Percentiles rank a stretch among this genome's conserved stretches.
phyloP scores from a whole-genome alignment of 176 grass and related monocot species.

The Rhipidocladum racemiflorum region DNA sequence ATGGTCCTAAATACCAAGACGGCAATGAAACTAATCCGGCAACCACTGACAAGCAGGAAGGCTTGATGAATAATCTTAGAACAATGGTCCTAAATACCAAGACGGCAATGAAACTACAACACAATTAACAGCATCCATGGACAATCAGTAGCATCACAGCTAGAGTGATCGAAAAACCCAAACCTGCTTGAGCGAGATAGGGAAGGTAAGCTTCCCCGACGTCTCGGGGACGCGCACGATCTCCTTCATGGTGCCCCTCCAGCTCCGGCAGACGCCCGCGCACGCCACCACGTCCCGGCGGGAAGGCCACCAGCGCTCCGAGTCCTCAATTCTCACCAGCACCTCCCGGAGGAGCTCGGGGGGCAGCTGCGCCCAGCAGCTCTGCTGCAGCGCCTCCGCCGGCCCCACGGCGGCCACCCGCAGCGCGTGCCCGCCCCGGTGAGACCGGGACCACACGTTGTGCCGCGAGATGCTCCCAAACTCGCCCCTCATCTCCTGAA shows the following conservation, averaged over 20 bases:
- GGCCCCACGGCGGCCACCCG: neutral
- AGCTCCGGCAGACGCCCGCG: constrained; percentile 75
- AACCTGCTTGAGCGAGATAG: constrained; percentile 93
- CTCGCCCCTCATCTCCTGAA: constrained; percentile 90
- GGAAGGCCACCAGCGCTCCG: constrained; percentile 49
- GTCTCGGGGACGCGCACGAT: constrained; percentile 65
- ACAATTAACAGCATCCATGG: neutral
- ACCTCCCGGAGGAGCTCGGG: constrained; percentile 80
- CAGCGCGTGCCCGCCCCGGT: constrained; percentile 30
- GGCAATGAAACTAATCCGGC: constrained; percentile 4
- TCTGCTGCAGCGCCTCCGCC: constrained; percentile 46
- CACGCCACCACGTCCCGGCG: constrained; percentile 69
- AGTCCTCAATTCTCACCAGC: constrained; percentile 59
- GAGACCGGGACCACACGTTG: constrained; percentile 56
- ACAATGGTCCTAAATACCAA: neutral
- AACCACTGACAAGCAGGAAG: neutral
- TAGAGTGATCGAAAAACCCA: neutral
- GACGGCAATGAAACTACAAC: neutral
- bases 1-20: no score
- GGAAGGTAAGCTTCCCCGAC: constrained; percentile 79
- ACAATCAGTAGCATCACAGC: neutral
- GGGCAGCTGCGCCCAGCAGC: constrained; percentile 78
- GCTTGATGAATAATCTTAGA: neutral
- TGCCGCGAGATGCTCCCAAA: constrained; percentile 78
- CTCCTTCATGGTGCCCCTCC: constrained; percentile 88